Evolutionary conservation across 257 asterid species (phyloP), one percentile per base, ranked within the genome.

Genomic region (Solanum chiquidenum): DNA sequence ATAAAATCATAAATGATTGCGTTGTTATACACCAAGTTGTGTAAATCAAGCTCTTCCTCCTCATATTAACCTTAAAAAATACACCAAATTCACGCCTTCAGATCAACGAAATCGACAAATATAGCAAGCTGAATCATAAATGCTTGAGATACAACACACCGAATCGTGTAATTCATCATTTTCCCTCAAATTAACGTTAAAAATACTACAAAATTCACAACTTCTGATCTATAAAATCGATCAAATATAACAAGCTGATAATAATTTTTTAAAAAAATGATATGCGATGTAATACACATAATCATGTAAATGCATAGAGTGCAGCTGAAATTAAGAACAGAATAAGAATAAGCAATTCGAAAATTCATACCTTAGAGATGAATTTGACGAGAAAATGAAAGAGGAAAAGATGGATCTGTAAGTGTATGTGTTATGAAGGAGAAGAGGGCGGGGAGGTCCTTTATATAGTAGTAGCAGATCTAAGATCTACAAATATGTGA

Each of bases 381-480:
- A 49, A 29, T 82, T 49, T 40, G 23, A 31, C 18, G 85, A 77
- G 34, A 83, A 52, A 14, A 62, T 44, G 90, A 80, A 88, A 73
- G 58, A n/a, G 38, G 49, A 74, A 35, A 85, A 89, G 14, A 68
- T 74, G 40, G 71, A 9, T 40, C 86, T 52, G 85, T 40, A 31
- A 46, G 76, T 9, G 82, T 74, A 21, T 77, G 85, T 64, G 62
- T 80, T 21, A 37, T 34, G 85, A 77, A 87, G 35, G 86, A 75
- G 12, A 42, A 68, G 83, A 88, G 88, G 46, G 90, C 89, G 88
- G 88, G 93, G 62, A 88, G 7, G 73, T 60, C 60, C 1, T 85
- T 49, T 88, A 79, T 88, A 92, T 89, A 88, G 89, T 88, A 21
- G 86, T 84, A 37, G 85, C 35, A 86, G 88, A 89, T 88, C 91